Evolutionary conservation across 208 protist species (phyloP).

Genomic region (Sergeia podlipaevii): DNA sequence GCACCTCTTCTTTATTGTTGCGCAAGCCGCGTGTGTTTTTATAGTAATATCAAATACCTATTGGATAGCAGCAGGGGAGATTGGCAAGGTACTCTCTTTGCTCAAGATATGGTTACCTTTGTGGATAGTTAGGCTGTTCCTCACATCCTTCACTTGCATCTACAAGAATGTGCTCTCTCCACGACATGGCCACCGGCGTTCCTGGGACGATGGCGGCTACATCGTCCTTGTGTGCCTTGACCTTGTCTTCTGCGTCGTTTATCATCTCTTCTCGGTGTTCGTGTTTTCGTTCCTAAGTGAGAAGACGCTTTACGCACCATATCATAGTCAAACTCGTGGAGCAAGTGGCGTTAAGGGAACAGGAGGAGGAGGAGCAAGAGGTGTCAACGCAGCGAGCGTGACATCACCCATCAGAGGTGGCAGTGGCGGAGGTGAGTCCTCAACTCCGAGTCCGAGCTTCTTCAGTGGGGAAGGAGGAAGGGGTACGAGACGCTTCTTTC

Average conservation of each 20-base stretch:
- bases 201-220: slow-evolving; percentile 40
- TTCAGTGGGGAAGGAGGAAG: neutral
- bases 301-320: slow-evolving; percentile 43
- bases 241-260: slow-evolving; percentile 26
- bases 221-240: slow-evolving; percentile 28
- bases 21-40: slow-evolving; percentile 20
- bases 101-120: slow-evolving; percentile 17
- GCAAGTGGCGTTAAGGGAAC: neutral
- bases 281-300: slow-evolving; percentile 33
- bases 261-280: slow-evolving; percentile 27
- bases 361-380: neutral
- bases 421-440: neutral
- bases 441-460: no score
- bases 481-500: slow-evolving; percentile 1
- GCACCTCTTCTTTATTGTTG: slow-evolving; percentile 37
- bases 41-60: slow-evolving; percentile 27
- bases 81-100: slow-evolving; percentile 12
- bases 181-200: slow-evolving; percentile 11
- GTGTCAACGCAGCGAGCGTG: neutral
- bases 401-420: neutral
- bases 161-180: slow-evolving; percentile 37
- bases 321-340: slow-evolving; percentile 10
- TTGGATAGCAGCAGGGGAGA: slow-evolving; percentile 32
- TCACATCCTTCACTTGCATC: slow-evolving; percentile 40
- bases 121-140: slow-evolving; percentile 30